A percentile compares a stretch with the other conserved stretches of the same genome.
phyloP scores from a whole-genome alignment of 2,329 filamentous ascomycete species.

The Sporothrix curviconia region DNA sequence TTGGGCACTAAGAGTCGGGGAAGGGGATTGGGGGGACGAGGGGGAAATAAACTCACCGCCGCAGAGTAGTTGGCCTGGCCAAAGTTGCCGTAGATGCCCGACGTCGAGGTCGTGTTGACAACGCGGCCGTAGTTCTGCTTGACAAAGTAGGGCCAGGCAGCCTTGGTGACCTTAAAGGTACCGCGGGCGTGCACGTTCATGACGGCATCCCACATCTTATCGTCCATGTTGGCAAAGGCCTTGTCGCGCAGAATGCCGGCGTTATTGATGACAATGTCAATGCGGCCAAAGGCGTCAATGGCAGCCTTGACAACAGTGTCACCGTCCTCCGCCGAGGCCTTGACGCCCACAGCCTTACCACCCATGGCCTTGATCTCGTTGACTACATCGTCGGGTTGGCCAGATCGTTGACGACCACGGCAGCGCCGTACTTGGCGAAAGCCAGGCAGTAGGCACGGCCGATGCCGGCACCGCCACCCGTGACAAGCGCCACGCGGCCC shows the following conservation, averaged over 20 bases:
- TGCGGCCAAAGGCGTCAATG: constrained; percentile 85
- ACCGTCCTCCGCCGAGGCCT: constrained; percentile 88
- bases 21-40: background rate
- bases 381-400: constrained; percentile 81
- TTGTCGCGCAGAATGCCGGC: constrained; percentile 96
- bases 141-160: constrained; percentile 93
- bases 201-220: constrained; percentile 86
- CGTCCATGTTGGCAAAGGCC: constrained; percentile 96
- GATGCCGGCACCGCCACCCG: constrained; percentile 81
- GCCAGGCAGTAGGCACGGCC: constrained; percentile 85
- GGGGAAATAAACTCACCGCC: constrained; percentile 52
- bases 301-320: constrained; percentile 86
- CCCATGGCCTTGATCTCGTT: constrained; percentile 86
- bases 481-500: constrained; percentile 79
- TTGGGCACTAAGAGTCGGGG: too few relatives aligned
- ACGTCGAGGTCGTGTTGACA: constrained; percentile 93
- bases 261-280: constrained; percentile 97
- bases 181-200: constrained; percentile 87
- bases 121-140: constrained; percentile 98
- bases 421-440: constrained; percentile 72
- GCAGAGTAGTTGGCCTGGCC: constrained; percentile 97
- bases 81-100: constrained; percentile 98
- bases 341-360: constrained; percentile 85
- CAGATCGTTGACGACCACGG: constrained; percentile 93
- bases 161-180: constrained; percentile 95